Conservation (phyloP, 768 basidiomycete genomes). For the Trametopsis cervina region DNA sequence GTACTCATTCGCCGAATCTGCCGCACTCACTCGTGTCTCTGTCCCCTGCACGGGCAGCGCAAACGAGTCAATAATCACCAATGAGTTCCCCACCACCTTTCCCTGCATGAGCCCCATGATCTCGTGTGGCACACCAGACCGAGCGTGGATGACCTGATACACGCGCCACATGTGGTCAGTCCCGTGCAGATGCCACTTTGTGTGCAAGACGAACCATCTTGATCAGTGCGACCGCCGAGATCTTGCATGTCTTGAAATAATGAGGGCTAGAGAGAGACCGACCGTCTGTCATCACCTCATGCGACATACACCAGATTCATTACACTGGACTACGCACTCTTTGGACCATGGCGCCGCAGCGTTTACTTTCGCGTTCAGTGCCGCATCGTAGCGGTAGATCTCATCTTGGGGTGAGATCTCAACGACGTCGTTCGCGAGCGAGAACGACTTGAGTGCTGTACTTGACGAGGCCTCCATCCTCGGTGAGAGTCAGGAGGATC, state of each 20-base stretch:
- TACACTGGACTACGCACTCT: constrained; percentile 50
- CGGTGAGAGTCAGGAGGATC: neutral
- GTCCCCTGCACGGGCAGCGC: constrained; percentile 97
- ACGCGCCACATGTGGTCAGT: no score
- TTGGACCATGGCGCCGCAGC: constrained; percentile 75
- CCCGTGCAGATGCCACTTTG: no score
- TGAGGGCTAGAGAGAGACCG: constrained; percentile 63
- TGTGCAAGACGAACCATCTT: constrained; percentile 81
- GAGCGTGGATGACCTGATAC: constrained; percentile 96
- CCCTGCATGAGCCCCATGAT: constrained; percentile 99
- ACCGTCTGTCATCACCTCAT: constrained; percentile 6
- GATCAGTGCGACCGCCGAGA: constrained; percentile 90
- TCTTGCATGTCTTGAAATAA: constrained; percentile 86
- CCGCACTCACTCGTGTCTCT: constrained; percentile 95
- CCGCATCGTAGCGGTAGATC: constrained; percentile 70
- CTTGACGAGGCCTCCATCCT: constrained; percentile 28
- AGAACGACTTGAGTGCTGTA: constrained; percentile 68
- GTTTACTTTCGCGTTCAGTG: constrained; percentile 60
- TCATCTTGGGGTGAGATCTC: constrained; percentile 72
- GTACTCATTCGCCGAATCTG: constrained; percentile 93
- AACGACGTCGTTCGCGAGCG: constrained; percentile 60
- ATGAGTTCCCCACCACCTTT: constrained; percentile 72
- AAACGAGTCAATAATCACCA: constrained; percentile 93
- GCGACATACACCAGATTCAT: neutral
- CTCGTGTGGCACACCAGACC: constrained; percentile 95